Evolutionary conservation across 2,329 filamentous ascomycete genomes (phyloP).

Genomic region (Sclerotinia borealis): DNA sequence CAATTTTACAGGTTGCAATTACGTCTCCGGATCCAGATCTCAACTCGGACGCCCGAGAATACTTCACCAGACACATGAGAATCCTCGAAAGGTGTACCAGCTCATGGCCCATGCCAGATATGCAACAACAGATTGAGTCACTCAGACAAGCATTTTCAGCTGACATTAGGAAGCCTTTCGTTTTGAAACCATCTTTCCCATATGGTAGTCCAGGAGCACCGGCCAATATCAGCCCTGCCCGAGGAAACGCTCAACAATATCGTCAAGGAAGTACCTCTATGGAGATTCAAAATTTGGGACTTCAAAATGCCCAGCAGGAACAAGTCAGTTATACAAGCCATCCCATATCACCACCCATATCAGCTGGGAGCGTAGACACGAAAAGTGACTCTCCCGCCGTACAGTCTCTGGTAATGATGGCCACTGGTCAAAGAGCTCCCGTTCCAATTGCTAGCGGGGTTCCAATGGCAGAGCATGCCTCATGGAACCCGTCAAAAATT

Average conservation of each 20-base stretch:
- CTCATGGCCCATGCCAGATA: constrained; percentile 82
- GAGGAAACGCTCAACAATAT: constrained; percentile 23
- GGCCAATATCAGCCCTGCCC: constrained; percentile 23
- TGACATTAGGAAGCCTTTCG: constrained; percentile 77
- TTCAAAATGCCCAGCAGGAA: constrained; percentile 44
- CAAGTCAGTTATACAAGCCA: constrained; percentile 61
- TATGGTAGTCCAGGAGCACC: constrained; percentile 62
- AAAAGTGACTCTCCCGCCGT: constrained; percentile 72
- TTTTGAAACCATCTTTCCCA: constrained; percentile 80
- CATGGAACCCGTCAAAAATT: constrained; percentile 82
- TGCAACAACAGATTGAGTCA: constrained; percentile 83
- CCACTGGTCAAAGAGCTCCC: constrained; percentile 42
- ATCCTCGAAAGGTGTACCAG: constrained; percentile 80
- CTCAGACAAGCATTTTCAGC: constrained; percentile 88
- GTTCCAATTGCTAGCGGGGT: constrained; percentile 38
- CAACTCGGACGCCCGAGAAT: constrained; percentile 77
- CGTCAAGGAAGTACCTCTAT: constrained; percentile 24
- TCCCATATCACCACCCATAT: constrained; percentile 76
- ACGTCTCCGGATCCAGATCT: constrained; percentile 89
- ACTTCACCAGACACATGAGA: constrained; percentile 90
- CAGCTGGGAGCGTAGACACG: constrained; percentile 62
- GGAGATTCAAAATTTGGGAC: constrained; percentile 44
- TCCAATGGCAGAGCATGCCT: constrained; percentile 51
- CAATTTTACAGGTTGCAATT: constrained; percentile 64
- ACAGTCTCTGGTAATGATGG: constrained; percentile 67